Evolutionary conservation across 1,284 basidiomycete species (phyloP).

Genomic region (Moesziomyces sp.): DNA sequence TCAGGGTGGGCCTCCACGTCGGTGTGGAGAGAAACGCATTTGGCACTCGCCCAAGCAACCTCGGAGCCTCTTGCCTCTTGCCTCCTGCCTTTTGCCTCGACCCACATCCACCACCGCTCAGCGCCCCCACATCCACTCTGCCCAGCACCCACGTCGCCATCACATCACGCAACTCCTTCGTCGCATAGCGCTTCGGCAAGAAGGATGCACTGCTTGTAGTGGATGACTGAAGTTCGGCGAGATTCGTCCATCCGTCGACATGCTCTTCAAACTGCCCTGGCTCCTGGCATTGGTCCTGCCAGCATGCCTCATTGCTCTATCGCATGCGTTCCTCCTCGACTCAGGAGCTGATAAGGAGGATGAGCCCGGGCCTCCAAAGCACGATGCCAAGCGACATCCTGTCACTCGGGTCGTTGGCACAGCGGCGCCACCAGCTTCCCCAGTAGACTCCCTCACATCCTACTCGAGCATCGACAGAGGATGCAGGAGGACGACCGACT

Average conservation of each 20-base stretch:
- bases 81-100: too few species aligned
- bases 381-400: too few species aligned
- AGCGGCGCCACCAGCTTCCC: neutral
- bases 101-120: neutral
- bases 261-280: conserved; percentile 18
- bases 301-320: conserved; percentile 7
- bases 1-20: too few species aligned
- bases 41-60: too few species aligned
- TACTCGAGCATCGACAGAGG: conserved; percentile 18
- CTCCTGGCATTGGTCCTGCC: conserved; percentile 7
- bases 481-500: conserved; percentile 46
- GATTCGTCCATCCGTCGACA: conserved; percentile 1
- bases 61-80: too few species aligned
- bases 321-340: conserved; percentile 16
- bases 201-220: neutral
- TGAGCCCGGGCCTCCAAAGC: neutral
- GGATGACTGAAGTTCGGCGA: conserved; percentile 1
- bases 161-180: neutral
- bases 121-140: neutral
- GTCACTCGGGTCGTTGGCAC: neutral
- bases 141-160: neutral
- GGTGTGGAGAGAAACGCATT: too few species aligned
- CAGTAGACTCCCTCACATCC: conserved; percentile 8
- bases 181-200: too few species aligned
- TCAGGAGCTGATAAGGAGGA: conserved; percentile 5